Base-by-base conservation (phyloP, 2,329 filamentous ascomycete species). In the Claviceps paspali region DNA sequence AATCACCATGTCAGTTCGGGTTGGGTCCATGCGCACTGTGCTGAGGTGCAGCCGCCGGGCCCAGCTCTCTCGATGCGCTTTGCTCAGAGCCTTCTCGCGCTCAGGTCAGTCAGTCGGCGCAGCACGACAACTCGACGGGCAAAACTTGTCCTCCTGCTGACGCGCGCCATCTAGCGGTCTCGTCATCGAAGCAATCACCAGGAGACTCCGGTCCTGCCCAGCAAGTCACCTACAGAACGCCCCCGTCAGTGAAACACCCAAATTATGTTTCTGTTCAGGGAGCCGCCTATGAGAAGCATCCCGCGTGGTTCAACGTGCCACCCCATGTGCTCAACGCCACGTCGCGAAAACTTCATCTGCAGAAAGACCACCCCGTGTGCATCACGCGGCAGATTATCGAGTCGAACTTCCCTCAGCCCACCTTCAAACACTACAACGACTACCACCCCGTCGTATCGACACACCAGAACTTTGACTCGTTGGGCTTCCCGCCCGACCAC, bases 331-430 rank as follows among this genome's bases (percentile, higher is more conserved):
- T 86, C 33, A 65, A 76, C 17, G 76, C 82, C 39, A 71, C 92
- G 33, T 70, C 76, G 33, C 80, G 85, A 43, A 76, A 73, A 38
- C 68, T 98, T n/a, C 91, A 98, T 59, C 70, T 93, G n/a, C 77
- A 91, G 52, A 73, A 79, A 43, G 79, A 94, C 58, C 91, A 98
- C 53, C 91, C 91, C 18, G 69, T 98, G 26, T 76, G 74, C 47
- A 93, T 96, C 50, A 96, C 91, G 9, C 78, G 91, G 28, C 76
- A 86, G 50, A 79, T 98, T 43, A 92, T 98, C 52, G 83, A 96
- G 63, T 85, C 83, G 38, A 78, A 80, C 43, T 98, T 96, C 55
- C 78, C 84, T 1, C 54, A 55, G 3, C 74, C 81, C 1, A 73
- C 70, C 8, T 95, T 78, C 62, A 76, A 73, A 41, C 77, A 82